Conservation (phyloP, 2,329 filamentous ascomycete genomes). For the Sporothrix brunneoviolacea region DNA sequence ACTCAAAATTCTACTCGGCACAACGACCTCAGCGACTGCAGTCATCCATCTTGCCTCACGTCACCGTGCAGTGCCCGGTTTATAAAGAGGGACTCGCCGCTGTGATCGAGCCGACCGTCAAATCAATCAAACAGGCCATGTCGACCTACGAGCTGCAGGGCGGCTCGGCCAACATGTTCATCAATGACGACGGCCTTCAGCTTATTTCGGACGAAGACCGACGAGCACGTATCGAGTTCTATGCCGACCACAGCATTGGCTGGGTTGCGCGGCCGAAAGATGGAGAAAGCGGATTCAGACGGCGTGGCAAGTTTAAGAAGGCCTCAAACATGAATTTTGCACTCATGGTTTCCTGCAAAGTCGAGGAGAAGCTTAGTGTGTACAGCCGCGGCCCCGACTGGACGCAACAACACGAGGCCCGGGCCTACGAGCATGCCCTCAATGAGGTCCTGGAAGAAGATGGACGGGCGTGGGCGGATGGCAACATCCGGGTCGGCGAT, state of each 20-base stretch:
- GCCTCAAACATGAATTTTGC: conserved; percentile 69
- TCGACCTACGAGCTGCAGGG: conserved; percentile 71
- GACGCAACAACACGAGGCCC: conserved; percentile 62
- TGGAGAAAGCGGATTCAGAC: conserved; percentile 54
- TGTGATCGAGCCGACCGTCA: conserved; percentile 72
- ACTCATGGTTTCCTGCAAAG: conserved; percentile 59
- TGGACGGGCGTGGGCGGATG: conserved; percentile 71
- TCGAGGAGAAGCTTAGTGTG: conserved; percentile 60
- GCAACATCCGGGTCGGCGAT: conserved; percentile 79
- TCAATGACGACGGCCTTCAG: conserved; percentile 71
- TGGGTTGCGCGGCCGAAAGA: conserved; percentile 62
- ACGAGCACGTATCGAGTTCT: conserved; percentile 58
- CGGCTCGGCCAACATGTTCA: conserved; percentile 70
- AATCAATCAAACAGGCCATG: conserved; percentile 70
- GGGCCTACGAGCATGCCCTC: conserved; percentile 59
- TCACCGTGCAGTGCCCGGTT: conserved; percentile 80
- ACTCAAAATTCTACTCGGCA: conserved; percentile 79
- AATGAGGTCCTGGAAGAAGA: conserved; percentile 61
- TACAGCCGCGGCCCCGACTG: conserved; percentile 54
- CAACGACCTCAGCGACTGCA: conserved; percentile 58
- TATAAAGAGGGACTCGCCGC: conserved; percentile 75
- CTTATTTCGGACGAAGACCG: conserved; percentile 57
- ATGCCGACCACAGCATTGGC: conserved; percentile 61
- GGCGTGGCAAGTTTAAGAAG: conserved; percentile 63
- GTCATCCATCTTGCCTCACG: conserved; percentile 54